Evolutionary conservation across 495 filamentous ascomycete species (phyloP).

Genomic region (Poronia punctata): DNA sequence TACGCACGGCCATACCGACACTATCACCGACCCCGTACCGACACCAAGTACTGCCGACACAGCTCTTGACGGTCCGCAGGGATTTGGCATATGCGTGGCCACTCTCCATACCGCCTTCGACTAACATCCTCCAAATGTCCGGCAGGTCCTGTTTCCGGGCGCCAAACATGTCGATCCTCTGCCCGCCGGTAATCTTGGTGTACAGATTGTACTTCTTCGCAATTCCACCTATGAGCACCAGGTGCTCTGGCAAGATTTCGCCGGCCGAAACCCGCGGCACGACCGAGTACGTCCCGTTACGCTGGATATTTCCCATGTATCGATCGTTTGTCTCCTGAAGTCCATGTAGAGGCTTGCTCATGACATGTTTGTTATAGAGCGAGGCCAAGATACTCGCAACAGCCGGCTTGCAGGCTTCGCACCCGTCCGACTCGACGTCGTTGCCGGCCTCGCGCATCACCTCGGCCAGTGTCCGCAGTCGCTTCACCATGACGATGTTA

Average conservation of each 20-base stretch:
- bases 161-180: slow-evolving; percentile 94
- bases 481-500: slow-evolving; percentile 82
- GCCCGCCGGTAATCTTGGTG: slow-evolving; percentile 92
- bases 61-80: slow-evolving; percentile 87
- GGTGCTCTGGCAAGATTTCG: slow-evolving; percentile 86
- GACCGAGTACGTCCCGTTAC: slow-evolving; percentile 90
- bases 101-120: slow-evolving; percentile 90
- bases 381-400: slow-evolving; percentile 80
- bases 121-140: slow-evolving; percentile 79
- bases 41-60: slow-evolving; percentile 94
- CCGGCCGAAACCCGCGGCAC: slow-evolving; percentile 80
- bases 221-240: slow-evolving; percentile 82
- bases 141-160: slow-evolving; percentile 87
- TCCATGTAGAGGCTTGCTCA: slow-evolving; percentile 67
- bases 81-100: slow-evolving; percentile 94
- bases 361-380: slow-evolving; percentile 80
- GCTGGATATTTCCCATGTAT: slow-evolving; percentile 90
- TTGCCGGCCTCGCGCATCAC: slow-evolving; percentile 81
- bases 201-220: slow-evolving; percentile 87
- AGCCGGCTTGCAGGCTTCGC: slow-evolving; percentile 85
- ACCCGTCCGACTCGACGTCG: slow-evolving; percentile 68
- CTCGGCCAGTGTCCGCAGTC: slow-evolving; percentile 64
- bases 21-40: slow-evolving; percentile 89
- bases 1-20: slow-evolving; percentile 90
- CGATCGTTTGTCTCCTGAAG: slow-evolving; percentile 92